These are phyloP conservation scores for Sporisorium iseilematis-ciliati DNA, from an alignment of 1,284 basidiomycete genomes.

Conservation along the genomic window DNA sequence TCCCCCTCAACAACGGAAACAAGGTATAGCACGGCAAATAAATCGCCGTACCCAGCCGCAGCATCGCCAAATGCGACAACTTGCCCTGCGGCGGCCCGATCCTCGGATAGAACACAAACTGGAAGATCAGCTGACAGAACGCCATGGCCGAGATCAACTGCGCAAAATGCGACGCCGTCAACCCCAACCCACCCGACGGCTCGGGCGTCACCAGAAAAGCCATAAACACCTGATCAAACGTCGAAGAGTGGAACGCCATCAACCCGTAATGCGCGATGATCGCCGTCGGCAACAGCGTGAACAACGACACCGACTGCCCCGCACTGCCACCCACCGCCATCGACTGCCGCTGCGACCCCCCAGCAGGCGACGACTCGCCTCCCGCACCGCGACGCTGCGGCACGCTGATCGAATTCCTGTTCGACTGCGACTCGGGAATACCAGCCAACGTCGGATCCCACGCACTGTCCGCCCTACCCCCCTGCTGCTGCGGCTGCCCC, in stretches of 20 bases:
- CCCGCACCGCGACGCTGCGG: conserved; percentile 8
- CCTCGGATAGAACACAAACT: conserved; percentile 77
- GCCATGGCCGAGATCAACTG: conserved; percentile 68
- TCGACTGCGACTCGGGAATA: conserved; percentile 55
- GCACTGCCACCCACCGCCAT: conserved; percentile 3
- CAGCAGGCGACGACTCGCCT: conserved; percentile 17
- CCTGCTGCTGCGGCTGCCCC: neutral
- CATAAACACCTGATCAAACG: conserved; percentile 70
- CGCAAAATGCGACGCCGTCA: conserved; percentile 69
- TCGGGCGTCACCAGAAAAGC: conserved; percentile 68
- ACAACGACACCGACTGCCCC: conserved; percentile 34
- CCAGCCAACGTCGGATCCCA: conserved; percentile 63
- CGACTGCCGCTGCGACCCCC: conserved; percentile 25
- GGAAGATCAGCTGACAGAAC: conserved; percentile 62
- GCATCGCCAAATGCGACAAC: conserved; percentile 67
- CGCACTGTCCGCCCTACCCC: conserved; percentile 26
- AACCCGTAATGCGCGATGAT: conserved; percentile 68
- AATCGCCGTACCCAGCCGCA: conserved; percentile 59
- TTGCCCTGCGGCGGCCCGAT: conserved; percentile 70
- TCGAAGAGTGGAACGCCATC: conserved; percentile 67
- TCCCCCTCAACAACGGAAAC: conserved; percentile 72
- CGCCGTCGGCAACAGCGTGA: conserved; percentile 59
- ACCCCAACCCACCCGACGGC: conserved; percentile 64
- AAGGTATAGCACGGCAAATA: conserved; percentile 59
- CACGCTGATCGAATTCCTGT: conserved; percentile 31